Base-by-base conservation (phyloP, 2,329 filamentous ascomycete species). In the Alternaria sp. region DNA sequence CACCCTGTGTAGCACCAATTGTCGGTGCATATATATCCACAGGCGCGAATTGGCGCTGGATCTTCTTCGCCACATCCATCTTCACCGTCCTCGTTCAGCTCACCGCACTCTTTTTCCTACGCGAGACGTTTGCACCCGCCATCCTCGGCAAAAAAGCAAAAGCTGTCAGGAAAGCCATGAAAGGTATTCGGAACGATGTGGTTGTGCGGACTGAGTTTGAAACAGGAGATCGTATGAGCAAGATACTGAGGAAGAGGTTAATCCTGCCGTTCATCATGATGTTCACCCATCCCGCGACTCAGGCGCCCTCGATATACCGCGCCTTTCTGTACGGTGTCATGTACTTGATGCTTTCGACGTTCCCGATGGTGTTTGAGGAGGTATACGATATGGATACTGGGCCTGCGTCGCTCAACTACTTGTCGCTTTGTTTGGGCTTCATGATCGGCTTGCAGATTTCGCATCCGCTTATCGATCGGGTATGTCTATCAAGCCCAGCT, bases 41-140 rank as follows among this genome's bases (percentile, higher is more conserved):
- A 49, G 59, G 64, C 11, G 69, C 61, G 4, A 81, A 77, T 3
- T 92, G 90, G 91, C 86, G 90, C 43, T 93, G 90, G 90, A 86
- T 88, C 13, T 93, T 92, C 80, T 91, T 86, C 80, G 83, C 87
- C 0, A 90, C 88, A 1, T 88, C 88, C 2, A 88, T 91, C 61
- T 81, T 82, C 13, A 87, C 88, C 63, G 88, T 84, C 4, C 64
- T 86, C 17, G 85, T 92, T 53, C 89, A 91, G 72, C 55, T 85
- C 19, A 79, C 85, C 0, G 89, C 89, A 6, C 77, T 91, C 45
- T 85, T 89, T 72, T 85, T 89, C 67, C 82, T 88, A 64, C 70
- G 72, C 21, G 84, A 86, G 67, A 85, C 83, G 0, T 86, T 84
- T 67, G 81, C 80, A 1, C 82, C 83, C 0, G 68, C 80, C 3